Base-by-base conservation (phyloP, 2,329 filamentous ascomycete species). In the Chaetomium olivaceum region DNA sequence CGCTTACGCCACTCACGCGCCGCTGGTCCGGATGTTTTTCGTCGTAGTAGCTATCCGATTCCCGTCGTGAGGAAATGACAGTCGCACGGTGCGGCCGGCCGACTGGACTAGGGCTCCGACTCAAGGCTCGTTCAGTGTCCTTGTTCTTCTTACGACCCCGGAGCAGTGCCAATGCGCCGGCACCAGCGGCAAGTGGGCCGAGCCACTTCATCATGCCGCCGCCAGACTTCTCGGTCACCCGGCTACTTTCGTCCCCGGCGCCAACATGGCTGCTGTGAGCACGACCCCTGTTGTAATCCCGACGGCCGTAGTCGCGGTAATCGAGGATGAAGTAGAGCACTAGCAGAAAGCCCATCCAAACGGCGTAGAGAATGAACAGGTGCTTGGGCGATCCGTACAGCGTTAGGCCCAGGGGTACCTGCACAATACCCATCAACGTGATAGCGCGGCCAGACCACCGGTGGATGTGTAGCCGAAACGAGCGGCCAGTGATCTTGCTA, bases 331-430 rank as follows among this genome's bases (percentile, higher is more conserved):
- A 96, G 77, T 93, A 97, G 16, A 87, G 69, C 1, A 93, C 73
- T 19, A 97, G 71, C 39, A 97, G 80, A 21, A 91, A 82, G 31
- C 87, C 86, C 76, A 90, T 89, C 82, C 90, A 94, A 0, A 98
- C 69, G 0, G 93, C 85, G 74, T 91, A 99, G 3, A 98, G 81
- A 61, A 99, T 88, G 76, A 98, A 99, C 3, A 93, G 83, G 46
- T 85, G 86, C 73, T 90, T 87, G 5, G 95, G 94, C 33, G 93
- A 97, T 6, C 95, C 95, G 73, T 97, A 99, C 1, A 99, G 82
- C 0, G 93, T 93, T 56, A 99, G 82, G 0, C 95, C 95, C 0
- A 99, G 83, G 0, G 95, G 91, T 12, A 99, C 87, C 75, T 99
- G 95, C 3, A 89, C 85, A 70, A 98, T 88, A 0, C 92, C 95